A percentile compares a stretch with the other conserved stretches of the same genome.
Conservation (phyloP, 495 filamentous ascomycete genomes). For the Aspergillus taichungensis region DNA sequence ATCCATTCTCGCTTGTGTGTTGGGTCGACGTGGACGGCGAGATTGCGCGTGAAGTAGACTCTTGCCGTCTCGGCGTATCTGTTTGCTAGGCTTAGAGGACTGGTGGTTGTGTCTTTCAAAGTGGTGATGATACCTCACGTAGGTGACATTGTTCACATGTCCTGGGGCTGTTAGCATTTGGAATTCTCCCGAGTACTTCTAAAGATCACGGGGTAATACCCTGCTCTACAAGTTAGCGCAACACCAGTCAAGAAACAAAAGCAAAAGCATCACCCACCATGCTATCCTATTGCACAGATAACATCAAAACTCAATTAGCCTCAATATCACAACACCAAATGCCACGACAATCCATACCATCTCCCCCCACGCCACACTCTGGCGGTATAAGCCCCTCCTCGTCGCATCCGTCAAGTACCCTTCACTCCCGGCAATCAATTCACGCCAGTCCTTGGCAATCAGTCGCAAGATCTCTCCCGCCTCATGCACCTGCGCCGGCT, state of each 20-base stretch:
- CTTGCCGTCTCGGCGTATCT: conserved; percentile 80
- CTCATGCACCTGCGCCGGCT: conserved; percentile 46
- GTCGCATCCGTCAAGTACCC: conserved; percentile 66
- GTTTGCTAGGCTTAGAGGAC: not conserved
- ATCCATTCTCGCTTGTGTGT: conserved; percentile 57
- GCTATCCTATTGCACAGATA: conserved; percentile 34
- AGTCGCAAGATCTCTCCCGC: conserved; percentile 53
- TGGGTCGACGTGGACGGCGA: conserved; percentile 61
- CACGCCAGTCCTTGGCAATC: conserved; percentile 67
- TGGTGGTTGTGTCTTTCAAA: too few relatives aligned
- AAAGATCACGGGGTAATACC: conserved; percentile 8
- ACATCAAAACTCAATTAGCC: conserved; percentile 8
- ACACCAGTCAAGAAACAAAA: not conserved
- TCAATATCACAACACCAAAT: not conserved
- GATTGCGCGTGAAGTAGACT: conserved; percentile 74
- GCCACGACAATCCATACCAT: conserved; percentile 48
- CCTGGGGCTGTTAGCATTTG: conserved; percentile 27
- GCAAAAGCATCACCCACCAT: conserved; percentile 35
- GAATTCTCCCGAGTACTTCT: too few relatives aligned
- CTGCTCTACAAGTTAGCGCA: conserved; percentile 12
- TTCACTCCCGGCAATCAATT: conserved; percentile 66
- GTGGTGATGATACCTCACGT: conserved; percentile 30
- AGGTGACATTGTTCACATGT: conserved; percentile 85
- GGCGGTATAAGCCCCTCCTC: conserved; percentile 57
- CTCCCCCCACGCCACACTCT: conserved; percentile 82